Conservation (phyloP, 345 rosid genomes). For the Gossypium sturtianum region DNA sequence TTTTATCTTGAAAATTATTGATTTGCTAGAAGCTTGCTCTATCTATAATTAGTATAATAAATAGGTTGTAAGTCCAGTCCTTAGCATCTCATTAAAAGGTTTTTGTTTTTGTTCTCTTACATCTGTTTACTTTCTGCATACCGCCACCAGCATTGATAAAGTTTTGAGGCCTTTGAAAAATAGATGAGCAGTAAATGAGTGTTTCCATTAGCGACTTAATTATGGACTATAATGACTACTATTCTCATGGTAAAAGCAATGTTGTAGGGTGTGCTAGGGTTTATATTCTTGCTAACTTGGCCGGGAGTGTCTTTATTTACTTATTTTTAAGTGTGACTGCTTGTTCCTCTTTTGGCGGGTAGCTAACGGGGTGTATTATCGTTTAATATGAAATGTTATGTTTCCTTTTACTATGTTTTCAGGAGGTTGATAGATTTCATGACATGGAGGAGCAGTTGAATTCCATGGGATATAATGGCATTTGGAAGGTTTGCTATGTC, state of each 20-base stretch:
- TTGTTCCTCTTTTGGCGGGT: not conserved
- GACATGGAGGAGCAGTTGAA: constrained; percentile 71
- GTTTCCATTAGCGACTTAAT: not conserved
- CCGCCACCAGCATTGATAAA: not conserved
- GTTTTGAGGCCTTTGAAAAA: not conserved
- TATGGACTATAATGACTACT: not conserved
- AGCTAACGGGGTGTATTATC: not conserved
- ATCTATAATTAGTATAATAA: not conserved
- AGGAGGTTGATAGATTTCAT: constrained; percentile 93
- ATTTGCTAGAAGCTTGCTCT: not conserved
- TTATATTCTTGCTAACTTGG: not conserved
- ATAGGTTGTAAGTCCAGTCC: not conserved
- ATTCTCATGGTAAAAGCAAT: not conserved
- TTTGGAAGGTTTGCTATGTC: constrained; percentile 66
- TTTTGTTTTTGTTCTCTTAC: not conserved
- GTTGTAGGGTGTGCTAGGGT: not conserved
- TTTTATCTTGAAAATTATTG: not conserved
- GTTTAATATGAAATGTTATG: not conserved
- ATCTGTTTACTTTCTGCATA: not conserved
- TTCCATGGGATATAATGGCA: constrained; percentile 61
- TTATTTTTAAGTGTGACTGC: not conserved
- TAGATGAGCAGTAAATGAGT: not conserved
- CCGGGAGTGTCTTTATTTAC: not conserved
- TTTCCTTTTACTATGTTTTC: constrained; percentile 16
- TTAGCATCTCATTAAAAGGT: not conserved